phyloP scores from a whole-genome alignment of 768 basidiomycete species.

The Phlebiopsis flavidoalba region DNA sequence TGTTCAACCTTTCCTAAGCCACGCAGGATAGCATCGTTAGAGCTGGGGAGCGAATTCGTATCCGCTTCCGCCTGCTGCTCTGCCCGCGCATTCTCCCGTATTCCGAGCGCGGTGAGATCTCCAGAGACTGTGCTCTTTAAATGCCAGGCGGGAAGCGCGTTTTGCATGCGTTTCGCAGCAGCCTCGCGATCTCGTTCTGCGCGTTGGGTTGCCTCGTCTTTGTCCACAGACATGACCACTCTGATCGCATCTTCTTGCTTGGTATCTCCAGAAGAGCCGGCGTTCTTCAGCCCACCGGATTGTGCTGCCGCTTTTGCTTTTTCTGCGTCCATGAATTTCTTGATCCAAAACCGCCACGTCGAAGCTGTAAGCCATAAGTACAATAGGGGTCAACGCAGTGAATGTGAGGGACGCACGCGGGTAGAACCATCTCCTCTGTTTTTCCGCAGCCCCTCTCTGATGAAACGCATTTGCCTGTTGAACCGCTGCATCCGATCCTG shows the following conservation, averaged over 20 bases:
- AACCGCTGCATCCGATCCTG: conserved; percentile 96
- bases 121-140: conserved; percentile 94
- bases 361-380: conserved; percentile 41
- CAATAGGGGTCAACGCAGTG: background rate
- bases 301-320: conserved; percentile 41
- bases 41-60: conserved; percentile 28
- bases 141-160: conserved; percentile 92
- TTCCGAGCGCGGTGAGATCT: conserved; percentile 82
- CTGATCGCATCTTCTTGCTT: conserved; percentile 74
- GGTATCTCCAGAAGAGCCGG: conserved; percentile 55
- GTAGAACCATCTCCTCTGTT: conserved; percentile 83
- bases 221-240: conserved; percentile 86
- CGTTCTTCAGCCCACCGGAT: conserved; percentile 62
- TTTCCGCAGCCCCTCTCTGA: conserved; percentile 84
- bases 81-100: conserved; percentile 61
- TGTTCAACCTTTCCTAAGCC: conserved; percentile 47
- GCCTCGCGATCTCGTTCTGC: conserved; percentile 76
- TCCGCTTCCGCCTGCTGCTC: conserved; percentile 27
- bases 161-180: conserved; percentile 83
- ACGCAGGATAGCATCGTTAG: conserved; percentile 69
- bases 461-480: conserved; percentile 84
- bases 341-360: conserved; percentile 83
- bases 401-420: conserved; percentile 50
- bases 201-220: conserved; percentile 72
- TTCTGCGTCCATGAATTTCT: conserved; percentile 62